These are phyloP conservation scores for Pseudoperonospora humuli DNA, from an alignment of 352 stramenopile species.

Conservation along the genomic window DNA sequence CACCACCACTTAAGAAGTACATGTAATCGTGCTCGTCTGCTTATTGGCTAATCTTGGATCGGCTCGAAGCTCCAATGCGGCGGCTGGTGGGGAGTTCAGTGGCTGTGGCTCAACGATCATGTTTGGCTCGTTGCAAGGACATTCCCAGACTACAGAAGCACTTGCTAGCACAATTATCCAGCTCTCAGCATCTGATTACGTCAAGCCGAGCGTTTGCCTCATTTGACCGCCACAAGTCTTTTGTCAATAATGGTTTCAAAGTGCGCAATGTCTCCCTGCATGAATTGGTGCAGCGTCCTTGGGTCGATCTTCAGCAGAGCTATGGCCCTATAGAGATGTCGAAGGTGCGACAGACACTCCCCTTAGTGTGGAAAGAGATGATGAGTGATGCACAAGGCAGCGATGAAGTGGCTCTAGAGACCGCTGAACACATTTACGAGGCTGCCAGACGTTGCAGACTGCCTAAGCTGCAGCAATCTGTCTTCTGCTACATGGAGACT, in stretches of 20 bases:
- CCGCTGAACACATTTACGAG: conserved; percentile 30
- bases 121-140: neutral
- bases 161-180: neutral
- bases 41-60: conserved; percentile 11
- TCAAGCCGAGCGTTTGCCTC: conserved; percentile 7
- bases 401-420: conserved; percentile 8
- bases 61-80: conserved; percentile 11
- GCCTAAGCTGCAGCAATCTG: conserved; percentile 22
- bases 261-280: conserved; percentile 21
- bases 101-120: neutral
- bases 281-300: conserved; percentile 25
- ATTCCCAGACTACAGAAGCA: neutral
- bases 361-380: conserved; percentile 21
- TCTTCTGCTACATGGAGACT: conserved; percentile 35
- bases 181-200: neutral
- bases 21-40: neutral
- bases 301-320: conserved; percentile 19
- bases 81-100: conserved; percentile 7
- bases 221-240: neutral
- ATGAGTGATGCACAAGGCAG: conserved; percentile 1
- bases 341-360: conserved; percentile 20
- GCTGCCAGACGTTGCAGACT: conserved; percentile 20
- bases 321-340: conserved; percentile 19
- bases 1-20: no score
- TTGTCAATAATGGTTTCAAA: conserved; percentile 10